A percentile compares a stretch with the other conserved stretches of the same genome.
Conservation (phyloP, 1,139 yeast genomes). For the Entelexis paramagnoliae region DNA sequence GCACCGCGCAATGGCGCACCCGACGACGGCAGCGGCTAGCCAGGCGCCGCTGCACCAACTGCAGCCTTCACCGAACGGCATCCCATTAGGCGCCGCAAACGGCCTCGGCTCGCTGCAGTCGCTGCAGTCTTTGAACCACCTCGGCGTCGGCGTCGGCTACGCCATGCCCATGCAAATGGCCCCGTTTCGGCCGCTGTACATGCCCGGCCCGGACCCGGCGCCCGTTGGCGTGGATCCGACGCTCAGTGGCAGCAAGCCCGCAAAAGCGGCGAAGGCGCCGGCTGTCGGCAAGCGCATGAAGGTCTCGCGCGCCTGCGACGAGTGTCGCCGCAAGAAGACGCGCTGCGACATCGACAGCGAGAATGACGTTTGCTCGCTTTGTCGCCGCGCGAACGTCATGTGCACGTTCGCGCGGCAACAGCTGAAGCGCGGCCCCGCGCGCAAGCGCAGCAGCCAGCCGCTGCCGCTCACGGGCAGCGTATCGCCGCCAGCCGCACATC, state of each 20-base stretch:
- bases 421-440: conserved; percentile 38
- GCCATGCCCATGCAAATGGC: conserved; percentile 5
- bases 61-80: not conserved
- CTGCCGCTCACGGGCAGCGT: conserved; percentile 4
- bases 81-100: not conserved
- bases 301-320: conserved; percentile 39
- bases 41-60: not conserved
- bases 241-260: not conserved
- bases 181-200: conserved; percentile 5
- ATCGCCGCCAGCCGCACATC: not conserved
- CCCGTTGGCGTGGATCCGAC: not conserved
- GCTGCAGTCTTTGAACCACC: not conserved
- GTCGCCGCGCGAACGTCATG: conserved; percentile 33
- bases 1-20: not conserved
- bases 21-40: not conserved
- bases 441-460: conserved; percentile 29
- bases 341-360: conserved; percentile 34
- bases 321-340: conserved; percentile 37
- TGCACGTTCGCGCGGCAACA: conserved; percentile 37
- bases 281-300: conserved; percentile 33
- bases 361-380: conserved; percentile 31
- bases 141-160: conserved; percentile 7
- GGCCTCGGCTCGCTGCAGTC: not conserved
- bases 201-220: not conserved
- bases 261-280: conserved; percentile 19